Evolutionary conservation across 169 alveolate genomes (phyloP), one percentile per base, ranked within the genome.

Genomic region (Cryptosporidium meleagridis): DNA sequence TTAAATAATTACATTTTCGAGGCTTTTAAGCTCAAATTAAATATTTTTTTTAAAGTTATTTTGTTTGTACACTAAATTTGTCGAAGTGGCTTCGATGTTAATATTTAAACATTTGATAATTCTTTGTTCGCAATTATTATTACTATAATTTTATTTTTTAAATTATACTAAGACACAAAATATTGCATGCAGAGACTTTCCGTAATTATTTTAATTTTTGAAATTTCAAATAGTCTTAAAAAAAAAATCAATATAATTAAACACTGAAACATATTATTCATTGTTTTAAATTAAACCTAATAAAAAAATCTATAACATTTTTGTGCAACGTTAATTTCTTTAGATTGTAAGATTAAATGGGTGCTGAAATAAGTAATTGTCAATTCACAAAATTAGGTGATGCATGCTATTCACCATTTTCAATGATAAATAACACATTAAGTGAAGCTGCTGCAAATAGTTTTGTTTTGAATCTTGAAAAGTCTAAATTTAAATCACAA

Each of bases 141-240:
- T 23, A 21, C 0, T n/a, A 55, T 3, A 0, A 55, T 21, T 48
- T 14, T 48, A 48, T 14, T 48, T n/a, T 48, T 48, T 48, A 21
- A 48, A 48, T 48, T 14, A 5, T 23, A 48, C 1, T 48, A 21
- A 55, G 67, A 55, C 67, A 55, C 26, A 10, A n/a, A 55, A 55
- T 55, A 55, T 10, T 70, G 85, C 85, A 70, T 70, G 85, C 85
- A 70, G 85, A 70, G 85, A 70, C 85, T 45, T 48, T 3, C 29
- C 85, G 45, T 52, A 45, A 45, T 8, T 4, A 35, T n/a, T n/a
- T 41, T 70, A 41, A 8, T 45, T 51, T 18, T n/a, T n/a, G n/a
- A 51, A 10, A 37, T 69, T 59, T 59, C 18, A 16, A 16, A 70
- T 7, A 70, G 51, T 33, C 12, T 12, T 10, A 14, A n/a, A 37